Conservation (phyloP, 768 basidiomycete genomes). For the Suillus subaureus region DNA sequence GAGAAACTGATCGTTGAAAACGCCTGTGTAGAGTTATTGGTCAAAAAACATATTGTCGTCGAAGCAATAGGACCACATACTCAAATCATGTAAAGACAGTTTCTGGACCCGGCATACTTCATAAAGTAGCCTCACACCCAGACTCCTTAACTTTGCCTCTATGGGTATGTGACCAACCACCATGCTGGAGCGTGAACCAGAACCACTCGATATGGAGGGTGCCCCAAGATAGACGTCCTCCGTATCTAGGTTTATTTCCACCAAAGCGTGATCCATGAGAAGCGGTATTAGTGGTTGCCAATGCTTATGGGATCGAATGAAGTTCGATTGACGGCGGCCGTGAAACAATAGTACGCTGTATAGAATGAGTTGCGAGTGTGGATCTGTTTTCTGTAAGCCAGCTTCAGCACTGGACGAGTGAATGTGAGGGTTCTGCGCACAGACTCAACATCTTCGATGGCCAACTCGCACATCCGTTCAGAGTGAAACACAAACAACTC, state of each 20-base stretch:
- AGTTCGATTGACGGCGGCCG: constrained; percentile 67
- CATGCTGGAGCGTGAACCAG: constrained; percentile 41
- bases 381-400: constrained; percentile 70
- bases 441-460: constrained; percentile 66
- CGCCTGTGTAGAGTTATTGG: constrained; percentile 44
- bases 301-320: constrained; percentile 78
- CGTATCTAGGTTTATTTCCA: constrained; percentile 79
- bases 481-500: constrained; percentile 92
- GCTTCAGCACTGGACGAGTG: constrained; percentile 12
- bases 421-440: constrained; percentile 43
- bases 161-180: constrained; percentile 62
- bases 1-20: constrained; percentile 84
- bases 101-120: constrained; percentile 94
- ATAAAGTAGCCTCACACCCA: constrained; percentile 79
- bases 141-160: constrained; percentile 76
- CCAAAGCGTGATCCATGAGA: constrained; percentile 81
- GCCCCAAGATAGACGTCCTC: constrained; percentile 58
- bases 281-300: constrained; percentile 84
- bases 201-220: constrained; percentile 31
- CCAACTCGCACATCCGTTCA: constrained; percentile 85
- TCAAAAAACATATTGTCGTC: constrained; percentile 6
- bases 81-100: constrained; percentile 73
- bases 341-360: constrained; percentile 77
- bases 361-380: constrained; percentile 78
- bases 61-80: constrained; percentile 45